Evolutionary conservation across 2,329 filamentous ascomycete genomes (phyloP).

Genomic region (Fusarium humuli): DNA sequence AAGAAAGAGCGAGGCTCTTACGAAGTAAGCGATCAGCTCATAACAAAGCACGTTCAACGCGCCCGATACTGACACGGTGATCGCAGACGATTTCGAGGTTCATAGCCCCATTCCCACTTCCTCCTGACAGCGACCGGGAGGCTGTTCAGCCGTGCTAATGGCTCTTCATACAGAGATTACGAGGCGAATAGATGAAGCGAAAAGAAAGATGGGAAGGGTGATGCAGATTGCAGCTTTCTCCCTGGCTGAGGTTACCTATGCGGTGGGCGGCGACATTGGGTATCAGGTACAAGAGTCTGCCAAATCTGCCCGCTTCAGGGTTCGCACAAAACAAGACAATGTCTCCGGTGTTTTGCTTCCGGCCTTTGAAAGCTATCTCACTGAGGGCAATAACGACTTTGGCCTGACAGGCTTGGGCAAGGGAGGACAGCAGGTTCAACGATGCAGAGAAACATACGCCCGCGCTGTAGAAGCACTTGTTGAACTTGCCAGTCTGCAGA

Average conservation of each 20-base stretch:
- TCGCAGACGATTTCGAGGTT: slow-evolving; percentile 87
- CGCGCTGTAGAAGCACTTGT: slow-evolving; percentile 95
- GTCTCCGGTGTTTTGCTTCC: slow-evolving; percentile 96
- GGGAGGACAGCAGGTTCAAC: slow-evolving; percentile 95
- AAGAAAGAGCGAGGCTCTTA: slow-evolving; percentile 96
- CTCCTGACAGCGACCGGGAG: neutral
- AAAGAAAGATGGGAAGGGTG: slow-evolving; percentile 98
- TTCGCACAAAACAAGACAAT: slow-evolving; percentile 97
- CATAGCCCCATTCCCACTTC: slow-evolving; percentile 14
- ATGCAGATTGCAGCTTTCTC: slow-evolving; percentile 99
- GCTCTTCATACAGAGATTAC: slow-evolving; percentile 80
- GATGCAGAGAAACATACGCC: slow-evolving; percentile 94
- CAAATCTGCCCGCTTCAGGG: slow-evolving; percentile 89
- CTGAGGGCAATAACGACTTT: slow-evolving; percentile 94
- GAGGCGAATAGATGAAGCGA: slow-evolving; percentile 95
- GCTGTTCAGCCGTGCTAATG: slow-evolving; percentile 33
- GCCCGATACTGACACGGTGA: slow-evolving; percentile 9
- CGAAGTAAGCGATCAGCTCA: slow-evolving; percentile 73
- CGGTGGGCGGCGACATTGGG: slow-evolving; percentile 92
- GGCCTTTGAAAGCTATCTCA: slow-evolving; percentile 89
- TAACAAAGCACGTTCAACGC: neutral
- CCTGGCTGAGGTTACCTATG: slow-evolving; percentile 96
- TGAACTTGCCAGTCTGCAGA: slow-evolving; percentile 93
- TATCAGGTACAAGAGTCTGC: slow-evolving; percentile 98
- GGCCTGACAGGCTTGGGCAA: slow-evolving; percentile 95